Conservation (phyloP, 73 alveolate species). For the Paramecium tetraurelia region DNA sequence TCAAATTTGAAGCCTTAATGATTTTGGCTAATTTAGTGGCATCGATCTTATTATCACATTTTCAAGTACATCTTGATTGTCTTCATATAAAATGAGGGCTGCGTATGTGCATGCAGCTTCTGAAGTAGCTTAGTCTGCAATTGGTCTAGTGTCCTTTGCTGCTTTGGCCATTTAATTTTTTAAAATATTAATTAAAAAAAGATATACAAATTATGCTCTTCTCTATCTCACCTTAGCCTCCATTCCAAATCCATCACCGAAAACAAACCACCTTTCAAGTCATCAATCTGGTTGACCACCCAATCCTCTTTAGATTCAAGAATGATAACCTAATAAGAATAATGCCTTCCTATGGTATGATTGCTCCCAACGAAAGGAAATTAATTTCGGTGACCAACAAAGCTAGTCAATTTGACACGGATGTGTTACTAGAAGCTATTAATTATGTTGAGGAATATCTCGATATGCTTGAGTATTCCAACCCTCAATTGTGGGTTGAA, state of each 20-base stretch:
- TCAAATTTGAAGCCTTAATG: conserved; percentile 79
- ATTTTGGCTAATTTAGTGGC: conserved; percentile 82
- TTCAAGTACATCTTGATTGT: not conserved
- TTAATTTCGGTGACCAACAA: not conserved
- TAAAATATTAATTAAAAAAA: not conserved
- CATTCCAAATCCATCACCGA: not conserved
- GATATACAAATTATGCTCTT: not conserved
- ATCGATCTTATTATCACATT: not conserved
- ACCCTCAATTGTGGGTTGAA: not conserved
- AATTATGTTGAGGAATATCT: not conserved
- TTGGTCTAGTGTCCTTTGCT: not conserved
- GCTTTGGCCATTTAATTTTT: conserved; percentile 21
- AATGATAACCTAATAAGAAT: not conserved
- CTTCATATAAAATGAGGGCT: conserved; percentile 12
- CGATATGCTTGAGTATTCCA: not conserved
- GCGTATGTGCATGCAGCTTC: conserved; percentile 51
- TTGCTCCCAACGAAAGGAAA: not conserved
- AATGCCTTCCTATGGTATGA: not conserved
- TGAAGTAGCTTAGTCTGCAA: not conserved
- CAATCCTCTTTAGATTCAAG: not conserved
- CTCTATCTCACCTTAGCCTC: not conserved
- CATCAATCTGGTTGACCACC: not conserved
- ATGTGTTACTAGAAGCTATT: not conserved
- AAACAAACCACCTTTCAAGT: not conserved
- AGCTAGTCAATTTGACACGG: not conserved